Base-by-base conservation (phyloP, 1,139 yeast genomes). In the Yamadazyma songkhlaensis region DNA sequence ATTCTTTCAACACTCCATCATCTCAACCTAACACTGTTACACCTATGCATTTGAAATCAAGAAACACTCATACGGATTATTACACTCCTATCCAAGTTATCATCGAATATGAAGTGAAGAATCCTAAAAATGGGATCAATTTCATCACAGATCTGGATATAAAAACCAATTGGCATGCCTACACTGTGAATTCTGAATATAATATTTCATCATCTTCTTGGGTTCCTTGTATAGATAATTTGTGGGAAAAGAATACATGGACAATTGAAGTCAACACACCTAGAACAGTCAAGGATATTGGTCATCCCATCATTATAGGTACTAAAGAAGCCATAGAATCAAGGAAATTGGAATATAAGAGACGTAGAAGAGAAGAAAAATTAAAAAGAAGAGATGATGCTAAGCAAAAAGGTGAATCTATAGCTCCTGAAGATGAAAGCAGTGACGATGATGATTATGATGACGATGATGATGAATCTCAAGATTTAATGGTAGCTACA, bases 241-340 rank as follows among this genome's bases (percentile, higher is more conserved):
- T 89, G 26, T 84, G 92, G 79, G 97, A 89, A 50, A 77, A 89
- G 42, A 84, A 86, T 33, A 85, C 97, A 0, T 94, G 98, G 98
- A 89, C 90, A 43, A 59, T 94, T 11, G 95, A 88, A 51, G 69
- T 94, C 11, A 79, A 82, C 43, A 79, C 88, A 1, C 96, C 97
- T 0, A 74, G 89, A 49, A 83, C 94, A 0, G 72, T 90, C 1
- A 79, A 79, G 31, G 90, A 86, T 57, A 76, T 86, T 25, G 84
- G 87, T 1, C 62, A 64, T 28, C 63, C 75, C 0, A 62, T 71
- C 38, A 53, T 70, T 6, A 62, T 72, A 17, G 77, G 77, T 4
- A 50, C 64, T 17, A 51, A 49, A 35, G 57, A 56, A 38, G 60
- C 59, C 10, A 30, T 45, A 6, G 47, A 43, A 29, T 41, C 46